Conservation (phyloP, 305 asterid species). For the Lippia alba region DNA sequence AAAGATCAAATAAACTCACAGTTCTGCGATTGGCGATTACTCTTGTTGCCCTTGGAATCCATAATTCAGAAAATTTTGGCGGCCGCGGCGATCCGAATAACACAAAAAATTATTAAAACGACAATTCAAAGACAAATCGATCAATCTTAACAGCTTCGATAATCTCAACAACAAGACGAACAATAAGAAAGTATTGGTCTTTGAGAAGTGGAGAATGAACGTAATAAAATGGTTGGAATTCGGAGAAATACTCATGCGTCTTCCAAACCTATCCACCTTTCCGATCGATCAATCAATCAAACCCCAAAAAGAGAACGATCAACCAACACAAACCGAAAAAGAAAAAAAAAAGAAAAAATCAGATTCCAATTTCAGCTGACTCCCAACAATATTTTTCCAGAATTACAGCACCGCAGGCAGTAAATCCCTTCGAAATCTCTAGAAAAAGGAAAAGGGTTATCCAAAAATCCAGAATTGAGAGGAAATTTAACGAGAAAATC, state of each 20-base stretch:
- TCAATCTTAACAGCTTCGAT: constrained; percentile 44
- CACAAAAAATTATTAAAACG: constrained; percentile 18
- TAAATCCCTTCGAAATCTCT: constrained; percentile 8
- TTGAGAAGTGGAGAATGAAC: constrained; percentile 38
- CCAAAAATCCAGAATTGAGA: neutral
- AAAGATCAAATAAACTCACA: constrained; percentile 37
- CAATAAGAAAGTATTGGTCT: constrained; percentile 42
- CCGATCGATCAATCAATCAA: constrained; percentile 29
- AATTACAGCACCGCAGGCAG: constrained; percentile 16
- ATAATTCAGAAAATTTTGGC: constrained; percentile 36
- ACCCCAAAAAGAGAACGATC: neutral
- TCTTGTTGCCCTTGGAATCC: constrained; percentile 50
- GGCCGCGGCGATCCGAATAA: constrained; percentile 3
- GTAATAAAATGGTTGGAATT: constrained; percentile 51
- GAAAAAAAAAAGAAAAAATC: neutral
- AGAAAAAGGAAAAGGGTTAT: neutral
- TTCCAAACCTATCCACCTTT: constrained; percentile 42
- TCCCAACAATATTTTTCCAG: constrained; percentile 13
- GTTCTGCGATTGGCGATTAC: constrained; percentile 46
- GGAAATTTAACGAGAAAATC: neutral
- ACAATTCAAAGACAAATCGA: constrained; percentile 35
- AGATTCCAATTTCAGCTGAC: constrained; percentile 9
- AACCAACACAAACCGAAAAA: constrained; percentile 10
- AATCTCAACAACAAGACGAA: constrained; percentile 54
- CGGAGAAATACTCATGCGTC: constrained; percentile 64